Conservation (phyloP, 139 green algal species). For the Nannochloris sp. region DNA sequence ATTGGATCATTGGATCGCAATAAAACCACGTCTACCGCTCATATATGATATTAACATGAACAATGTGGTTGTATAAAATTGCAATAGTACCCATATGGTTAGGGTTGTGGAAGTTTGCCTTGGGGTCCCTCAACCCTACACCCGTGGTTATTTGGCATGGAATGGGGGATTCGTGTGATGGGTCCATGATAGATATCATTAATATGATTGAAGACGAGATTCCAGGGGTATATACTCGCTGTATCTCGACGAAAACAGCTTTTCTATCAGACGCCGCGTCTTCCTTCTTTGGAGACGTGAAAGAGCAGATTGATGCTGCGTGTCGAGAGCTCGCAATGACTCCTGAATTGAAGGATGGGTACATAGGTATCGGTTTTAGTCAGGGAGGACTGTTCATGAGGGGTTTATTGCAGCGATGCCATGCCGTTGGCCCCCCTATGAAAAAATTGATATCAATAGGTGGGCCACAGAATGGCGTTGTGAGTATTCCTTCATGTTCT, state of each 20-base stretch:
- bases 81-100: no score
- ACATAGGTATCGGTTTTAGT: conserved; percentile 75
- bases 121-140: no score
- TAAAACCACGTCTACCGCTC: no score
- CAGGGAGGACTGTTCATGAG: conserved; percentile 82
- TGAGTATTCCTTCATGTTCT: conserved; percentile 59
- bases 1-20: no score
- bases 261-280: conserved; percentile 31
- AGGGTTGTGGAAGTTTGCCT: no score
- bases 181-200: conserved; percentile 42
- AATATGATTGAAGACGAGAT: conserved; percentile 29
- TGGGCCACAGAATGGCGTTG: conserved; percentile 69
- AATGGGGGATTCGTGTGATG: conserved; percentile 65
- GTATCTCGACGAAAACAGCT: conserved; percentile 44
- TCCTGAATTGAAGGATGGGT: conserved; percentile 55
- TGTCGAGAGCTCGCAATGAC: conserved; percentile 48
- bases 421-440: conserved; percentile 42
- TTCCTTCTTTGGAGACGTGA: conserved; percentile 63
- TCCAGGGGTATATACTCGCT: conserved; percentile 61
- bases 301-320: conserved; percentile 57
- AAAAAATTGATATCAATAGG: conserved; percentile 73
- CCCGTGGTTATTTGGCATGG: conserved; percentile 42
- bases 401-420: conserved; percentile 68
- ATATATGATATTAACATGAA: no score
- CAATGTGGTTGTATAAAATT: no score